phyloP scores from a whole-genome alignment of 2,329 filamentous ascomycete genomes.

The Fusarium stilboides region DNA sequence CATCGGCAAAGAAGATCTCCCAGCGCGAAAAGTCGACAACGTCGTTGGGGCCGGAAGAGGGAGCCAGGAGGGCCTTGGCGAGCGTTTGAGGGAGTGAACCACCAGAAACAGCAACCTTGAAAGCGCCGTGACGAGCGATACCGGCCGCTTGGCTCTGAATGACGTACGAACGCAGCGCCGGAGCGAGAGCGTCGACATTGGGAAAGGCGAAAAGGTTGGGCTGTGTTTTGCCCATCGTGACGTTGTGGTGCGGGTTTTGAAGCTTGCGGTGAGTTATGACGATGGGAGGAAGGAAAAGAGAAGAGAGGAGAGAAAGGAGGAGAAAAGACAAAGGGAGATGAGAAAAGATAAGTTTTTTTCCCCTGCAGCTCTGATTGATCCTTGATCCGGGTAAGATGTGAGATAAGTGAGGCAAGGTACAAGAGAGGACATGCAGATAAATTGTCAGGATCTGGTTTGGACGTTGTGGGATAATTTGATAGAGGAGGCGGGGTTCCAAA shows the following conservation, averaged over 20 bases:
- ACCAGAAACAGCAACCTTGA: conserved; percentile 94
- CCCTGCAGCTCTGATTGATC: conserved; percentile 25
- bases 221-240: conserved; percentile 68
- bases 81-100: conserved; percentile 93
- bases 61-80: conserved; percentile 83
- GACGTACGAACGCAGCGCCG: conserved; percentile 85
- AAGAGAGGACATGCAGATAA: conserved; percentile 18
- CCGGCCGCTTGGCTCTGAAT: conserved; percentile 86
- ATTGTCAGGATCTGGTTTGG: conserved; percentile 25
- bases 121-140: conserved; percentile 83
- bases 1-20: conserved; percentile 99
- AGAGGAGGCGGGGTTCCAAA: conserved; percentile 41
- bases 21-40: conserved; percentile 85
- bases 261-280: conserved; percentile 35
- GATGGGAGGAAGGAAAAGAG: conserved; percentile 11
- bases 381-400: conserved; percentile 13
- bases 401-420: conserved; percentile 15
- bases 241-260: conserved; percentile 44
- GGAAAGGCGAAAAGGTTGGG: conserved; percentile 87
- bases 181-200: conserved; percentile 77
- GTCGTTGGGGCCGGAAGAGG: conserved; percentile 68
- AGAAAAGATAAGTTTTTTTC: conserved; percentile 22
- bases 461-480: conserved; percentile 42
- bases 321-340: conserved; percentile 1
- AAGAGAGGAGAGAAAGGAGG: background rate